Base-by-base conservation (phyloP, 768 basidiomycete genomes). In the Phlebiopsis flavidoalba region DNA sequence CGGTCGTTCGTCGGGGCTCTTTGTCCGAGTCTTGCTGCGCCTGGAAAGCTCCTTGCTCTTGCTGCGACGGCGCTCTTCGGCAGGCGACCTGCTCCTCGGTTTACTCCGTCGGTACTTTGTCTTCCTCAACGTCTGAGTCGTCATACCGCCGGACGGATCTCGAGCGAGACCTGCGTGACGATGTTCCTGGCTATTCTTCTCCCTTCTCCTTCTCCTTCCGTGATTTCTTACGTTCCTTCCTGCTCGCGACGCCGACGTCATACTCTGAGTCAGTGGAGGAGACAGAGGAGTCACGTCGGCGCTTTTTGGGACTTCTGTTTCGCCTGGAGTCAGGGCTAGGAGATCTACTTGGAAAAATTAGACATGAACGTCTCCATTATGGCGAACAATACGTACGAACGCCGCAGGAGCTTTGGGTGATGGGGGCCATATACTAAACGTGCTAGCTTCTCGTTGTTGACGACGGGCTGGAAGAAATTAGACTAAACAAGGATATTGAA, bases 391-490 rank as follows among this genome's bases (percentile, higher is more conserved):
- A 76, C 86, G 33, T 73, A 89, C 84, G 83, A 63, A 50, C 89
- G 83, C 40, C n/a, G 80, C 74, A 58, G 85, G 84, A 10, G 79
- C 82, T 64, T 87, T 88, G 0, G 93, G 93, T 2, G 93, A 94
- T 3, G 84, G 73, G 1, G 93, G 93, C 93, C 93, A 95, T n/a
- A 92, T 78, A 65, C 80, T 80, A 1, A 85, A 71, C 5, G 77
- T 78, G 8, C 74, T 81, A 5, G 66, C 76, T 65, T 84, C 84
- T 52, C 93, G 79, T 69, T 93, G 86, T 51, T 77, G 69, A 58
- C 89, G 79, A 35, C 93, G 92, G n/a, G 66, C 92, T 94, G 61
- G 48, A 46, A 37, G n/a, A 37, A 0, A 60, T 60, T 21, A 57
- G 37, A 5, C 48, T 60, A 26, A 53, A 37, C 40, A 68, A 22